Evolutionary conservation across 441 rosid genomes (phyloP).

Genomic region (Aquilaria agallochum): DNA sequence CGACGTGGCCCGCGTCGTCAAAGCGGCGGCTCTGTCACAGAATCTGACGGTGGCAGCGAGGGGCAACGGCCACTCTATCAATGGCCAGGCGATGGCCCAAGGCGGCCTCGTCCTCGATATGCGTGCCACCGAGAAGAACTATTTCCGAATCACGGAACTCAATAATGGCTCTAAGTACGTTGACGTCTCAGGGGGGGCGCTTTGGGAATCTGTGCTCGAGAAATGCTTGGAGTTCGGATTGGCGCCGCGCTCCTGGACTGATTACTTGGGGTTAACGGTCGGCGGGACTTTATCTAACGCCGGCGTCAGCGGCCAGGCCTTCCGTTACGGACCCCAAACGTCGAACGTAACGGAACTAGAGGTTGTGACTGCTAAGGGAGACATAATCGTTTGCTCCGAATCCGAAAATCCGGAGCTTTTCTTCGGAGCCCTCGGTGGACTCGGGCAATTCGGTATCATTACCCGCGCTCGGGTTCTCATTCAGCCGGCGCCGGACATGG

Average conservation of each 20-base stretch:
- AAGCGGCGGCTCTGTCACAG: conserved; percentile 41
- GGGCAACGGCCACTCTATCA: conserved; percentile 94
- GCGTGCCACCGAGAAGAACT: conserved; percentile 48
- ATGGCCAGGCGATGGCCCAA: conserved; percentile 93
- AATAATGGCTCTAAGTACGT: conserved; percentile 24
- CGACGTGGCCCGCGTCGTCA: conserved; percentile 54
- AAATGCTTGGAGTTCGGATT: conserved; percentile 52
- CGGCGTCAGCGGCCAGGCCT: conserved; percentile 92
- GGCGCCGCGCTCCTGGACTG: conserved; percentile 95
- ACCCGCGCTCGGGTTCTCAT: conserved; percentile 73
- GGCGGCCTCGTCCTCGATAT: conserved; percentile 78
- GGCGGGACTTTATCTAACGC: conserved; percentile 97
- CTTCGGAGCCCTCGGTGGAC: conserved; percentile 74
- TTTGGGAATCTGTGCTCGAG: conserved; percentile 77
- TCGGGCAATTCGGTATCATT: conserved; percentile 90
- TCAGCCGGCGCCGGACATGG: conserved; percentile 81
- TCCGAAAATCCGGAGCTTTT: conserved; percentile 56
- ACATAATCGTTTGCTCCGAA: conserved; percentile 50
- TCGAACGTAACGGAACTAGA: conserved; percentile 84
- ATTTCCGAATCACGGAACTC: conserved; percentile 30
- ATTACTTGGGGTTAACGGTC: conserved; percentile 76
- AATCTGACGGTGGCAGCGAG: conserved; percentile 87
- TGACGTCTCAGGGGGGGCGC: conserved; percentile 86
- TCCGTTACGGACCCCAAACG: conserved; percentile 89
- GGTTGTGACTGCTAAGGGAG: conserved; percentile 81